Conservation (phyloP, 75 land plant species). For the Pinus tabuliformis region DNA sequence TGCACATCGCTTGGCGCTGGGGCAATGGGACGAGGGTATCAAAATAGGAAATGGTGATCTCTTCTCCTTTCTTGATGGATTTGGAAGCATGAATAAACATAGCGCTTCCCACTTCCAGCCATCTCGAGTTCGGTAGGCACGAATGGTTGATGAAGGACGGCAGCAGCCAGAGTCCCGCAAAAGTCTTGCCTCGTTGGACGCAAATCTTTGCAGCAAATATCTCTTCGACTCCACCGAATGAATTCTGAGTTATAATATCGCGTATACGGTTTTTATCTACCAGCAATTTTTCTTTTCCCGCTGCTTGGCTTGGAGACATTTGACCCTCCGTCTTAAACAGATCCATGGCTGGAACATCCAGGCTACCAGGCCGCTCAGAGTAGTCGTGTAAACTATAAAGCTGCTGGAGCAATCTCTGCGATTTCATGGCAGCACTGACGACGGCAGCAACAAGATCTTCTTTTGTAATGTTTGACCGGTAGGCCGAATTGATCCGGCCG, state of each 20-base stretch:
- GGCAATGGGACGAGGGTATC: slow-evolving; percentile 25
- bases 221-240: slow-evolving; percentile 11
- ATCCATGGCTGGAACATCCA: not conserved
- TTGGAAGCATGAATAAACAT: slow-evolving; percentile 19
- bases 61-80: slow-evolving; percentile 8
- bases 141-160: slow-evolving; percentile 39
- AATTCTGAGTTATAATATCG: slow-evolving; percentile 18
- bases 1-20: slow-evolving; percentile 16
- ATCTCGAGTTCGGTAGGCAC: slow-evolving; percentile 18
- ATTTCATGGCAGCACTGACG: slow-evolving; percentile 2
- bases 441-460: not conserved
- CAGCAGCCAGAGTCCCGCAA: slow-evolving; percentile 25
- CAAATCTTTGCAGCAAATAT: not conserved
- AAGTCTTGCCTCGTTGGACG: not conserved
- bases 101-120: slow-evolving; percentile 19
- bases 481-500: too few species aligned
- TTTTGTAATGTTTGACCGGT: too few species aligned
- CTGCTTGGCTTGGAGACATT: not conserved
- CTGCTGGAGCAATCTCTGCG: slow-evolving; percentile 14
- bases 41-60: slow-evolving; percentile 27
- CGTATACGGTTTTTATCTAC: slow-evolving; percentile 7
- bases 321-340: slow-evolving; percentile 1
- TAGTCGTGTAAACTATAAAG: slow-evolving; percentile 11
- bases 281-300: not conserved
- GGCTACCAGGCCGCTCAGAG: not conserved